Evolutionary conservation across 2,329 filamentous ascomycete species (phyloP).

Genomic region (Fusarium citri): DNA sequence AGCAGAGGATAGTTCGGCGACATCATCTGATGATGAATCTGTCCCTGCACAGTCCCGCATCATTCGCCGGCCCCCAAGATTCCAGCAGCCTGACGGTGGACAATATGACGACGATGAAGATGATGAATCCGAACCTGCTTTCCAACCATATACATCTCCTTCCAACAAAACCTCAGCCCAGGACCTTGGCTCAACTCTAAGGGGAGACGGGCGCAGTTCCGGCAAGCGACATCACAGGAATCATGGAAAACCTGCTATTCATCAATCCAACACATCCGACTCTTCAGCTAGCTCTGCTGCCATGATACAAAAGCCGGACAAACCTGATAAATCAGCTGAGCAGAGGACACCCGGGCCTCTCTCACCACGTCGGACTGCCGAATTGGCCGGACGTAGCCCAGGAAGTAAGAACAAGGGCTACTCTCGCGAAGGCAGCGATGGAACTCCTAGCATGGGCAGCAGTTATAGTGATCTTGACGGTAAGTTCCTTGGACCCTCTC

Average conservation of each 20-base stretch:
- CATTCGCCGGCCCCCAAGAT: slow-evolving; percentile 69
- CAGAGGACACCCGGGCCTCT: slow-evolving; percentile 58
- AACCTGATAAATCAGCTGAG: slow-evolving; percentile 48
- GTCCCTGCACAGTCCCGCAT: slow-evolving; percentile 69
- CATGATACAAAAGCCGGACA: slow-evolving; percentile 49
- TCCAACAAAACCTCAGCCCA: slow-evolving; percentile 52
- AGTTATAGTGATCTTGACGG: slow-evolving; percentile 89
- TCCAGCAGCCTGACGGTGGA: slow-evolving; percentile 54
- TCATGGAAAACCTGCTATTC: slow-evolving; percentile 51
- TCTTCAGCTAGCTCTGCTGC: slow-evolving; percentile 69
- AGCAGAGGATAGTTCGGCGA: slow-evolving; percentile 53
- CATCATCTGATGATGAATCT: slow-evolving; percentile 62
- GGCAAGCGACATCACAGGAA: slow-evolving; percentile 47
- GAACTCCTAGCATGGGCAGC: slow-evolving; percentile 83
- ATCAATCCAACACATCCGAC: slow-evolving; percentile 69
- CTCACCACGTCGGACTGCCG: slow-evolving; percentile 70
- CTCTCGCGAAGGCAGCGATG: slow-evolving; percentile 74
- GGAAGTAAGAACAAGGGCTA: slow-evolving; percentile 61
- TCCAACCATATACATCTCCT: slow-evolving; percentile 60
- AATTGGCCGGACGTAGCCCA: slow-evolving; percentile 67
- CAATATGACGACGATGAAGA: slow-evolving; percentile 64
- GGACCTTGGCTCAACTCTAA: slow-evolving; percentile 65
- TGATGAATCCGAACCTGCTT: slow-evolving; percentile 67
- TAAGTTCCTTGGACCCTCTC: slow-evolving; percentile 46
- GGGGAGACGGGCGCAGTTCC: slow-evolving; percentile 56